A percentile compares a stretch with the other conserved stretches of the same genome.
These are phyloP conservation scores for Sporothrix globosa DNA, from an alignment of 2,329 filamentous ascomycete genomes.

Conservation along the genomic window DNA sequence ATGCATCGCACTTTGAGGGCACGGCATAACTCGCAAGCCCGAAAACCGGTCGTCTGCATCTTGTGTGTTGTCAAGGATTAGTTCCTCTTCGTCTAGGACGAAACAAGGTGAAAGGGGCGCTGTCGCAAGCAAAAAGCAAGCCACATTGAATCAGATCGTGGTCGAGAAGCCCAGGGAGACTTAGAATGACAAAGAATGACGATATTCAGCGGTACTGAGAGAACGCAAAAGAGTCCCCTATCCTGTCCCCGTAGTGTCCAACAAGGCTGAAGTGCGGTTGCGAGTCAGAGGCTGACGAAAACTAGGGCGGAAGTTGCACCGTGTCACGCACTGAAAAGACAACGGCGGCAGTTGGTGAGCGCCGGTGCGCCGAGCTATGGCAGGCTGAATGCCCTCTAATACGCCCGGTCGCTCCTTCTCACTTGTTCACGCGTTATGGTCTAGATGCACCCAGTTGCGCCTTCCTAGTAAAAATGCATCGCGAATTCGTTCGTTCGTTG, in stretches of 20 bases:
- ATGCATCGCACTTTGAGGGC: constrained; percentile 32
- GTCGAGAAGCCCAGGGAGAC: background rate
- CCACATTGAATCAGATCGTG: background rate
- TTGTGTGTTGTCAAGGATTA: background rate
- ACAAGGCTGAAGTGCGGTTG: constrained; percentile 20
- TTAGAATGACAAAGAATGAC: constrained; percentile 11
- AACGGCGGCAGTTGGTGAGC: constrained; percentile 22
- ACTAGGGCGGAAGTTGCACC: constrained; percentile 22
- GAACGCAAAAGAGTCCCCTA: background rate
- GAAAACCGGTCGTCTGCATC: constrained; percentile 29
- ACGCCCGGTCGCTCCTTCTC: background rate
- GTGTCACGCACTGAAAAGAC: background rate
- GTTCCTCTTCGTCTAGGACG: background rate
- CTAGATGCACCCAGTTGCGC: background rate
- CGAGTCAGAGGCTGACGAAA: constrained; percentile 23
- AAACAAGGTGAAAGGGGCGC: background rate
- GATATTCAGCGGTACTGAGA: background rate
- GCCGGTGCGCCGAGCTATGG: constrained; percentile 16
- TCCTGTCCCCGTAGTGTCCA: background rate
- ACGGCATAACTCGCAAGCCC: constrained; percentile 32
- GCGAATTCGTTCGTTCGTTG: background rate
- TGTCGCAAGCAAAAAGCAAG: background rate
- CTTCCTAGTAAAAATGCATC: background rate
- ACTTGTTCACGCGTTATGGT: constrained; percentile 1
- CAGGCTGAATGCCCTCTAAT: background rate